Base-by-base conservation (phyloP, 495 filamentous ascomycete genomes). In the Wilcoxina mikolae region DNA sequence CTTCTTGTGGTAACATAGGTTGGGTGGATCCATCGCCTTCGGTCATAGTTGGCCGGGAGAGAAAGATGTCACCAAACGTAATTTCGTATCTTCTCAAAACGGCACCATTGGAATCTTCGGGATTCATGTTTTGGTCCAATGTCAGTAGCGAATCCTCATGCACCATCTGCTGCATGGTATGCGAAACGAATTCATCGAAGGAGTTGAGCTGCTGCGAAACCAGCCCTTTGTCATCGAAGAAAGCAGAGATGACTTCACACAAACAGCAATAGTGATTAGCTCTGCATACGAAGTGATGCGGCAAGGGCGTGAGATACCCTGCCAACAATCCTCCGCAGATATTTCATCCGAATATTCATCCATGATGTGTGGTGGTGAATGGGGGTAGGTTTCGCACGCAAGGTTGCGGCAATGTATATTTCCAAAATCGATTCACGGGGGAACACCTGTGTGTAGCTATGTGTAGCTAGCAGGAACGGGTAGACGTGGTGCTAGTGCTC, bases 201-300 rank as follows among this genome's bases (percentile, higher is more conserved):
- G 91, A 99, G 67, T 96, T 89, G 55, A 96, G 77, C 71, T 99
- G 91, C 67, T 96, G 93, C 2, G 93, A 94, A 10, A 96, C 93
- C 20, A 99, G 77, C 61, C 93, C 90, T 71, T 95, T 95, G 43
- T 74, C 73, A 56, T 95, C 87, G 71, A 99, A 96, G 73, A 95
- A 96, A 1, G 93, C 82, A 25, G 83, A 84, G 66, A 99, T 95
- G 63, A 96, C 93, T 65, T 45, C 25, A 47, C 20, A n/a, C 25
- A 23, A 39, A 20, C 47, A 50, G 56, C 27, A 55, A 56, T 29
- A 22, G 3, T 31, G 3, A 29, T 39, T 25, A 23, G 4, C 24
- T 52, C 31, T 26, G 7, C 12, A 51, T 17, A 28, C 3, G 26
- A 48, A 35, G 26, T 17, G 11, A 41, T 29, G 20, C 27, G 38